Evolutionary conservation across 306 rosid genomes (phyloP).

Genomic region (Cucurbita ficifolia): DNA sequence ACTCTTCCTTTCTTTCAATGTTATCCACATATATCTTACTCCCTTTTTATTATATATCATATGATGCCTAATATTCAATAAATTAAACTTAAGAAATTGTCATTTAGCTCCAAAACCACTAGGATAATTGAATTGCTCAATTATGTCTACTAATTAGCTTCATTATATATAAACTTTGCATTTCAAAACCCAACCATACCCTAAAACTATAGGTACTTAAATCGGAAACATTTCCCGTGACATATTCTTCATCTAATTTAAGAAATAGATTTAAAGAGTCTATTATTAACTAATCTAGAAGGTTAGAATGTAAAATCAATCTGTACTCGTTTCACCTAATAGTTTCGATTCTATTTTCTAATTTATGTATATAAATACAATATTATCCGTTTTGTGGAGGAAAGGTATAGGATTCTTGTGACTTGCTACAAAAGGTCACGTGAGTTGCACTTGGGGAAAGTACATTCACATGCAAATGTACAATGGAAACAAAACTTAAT

Average conservation of each 20-base stretch:
- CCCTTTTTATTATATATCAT: not conserved
- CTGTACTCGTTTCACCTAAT: not conserved
- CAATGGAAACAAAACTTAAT: conserved; percentile 51
- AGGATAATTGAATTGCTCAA: not conserved
- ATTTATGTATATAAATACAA: not conserved
- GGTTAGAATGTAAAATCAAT: not conserved
- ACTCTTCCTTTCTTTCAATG: not conserved
- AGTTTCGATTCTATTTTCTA: not conserved
- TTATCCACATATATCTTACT: too few relatives aligned
- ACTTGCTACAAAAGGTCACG: conserved; percentile 68
- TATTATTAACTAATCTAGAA: not conserved
- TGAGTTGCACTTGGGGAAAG: conserved; percentile 83
- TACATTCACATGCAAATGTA: conserved; percentile 85
- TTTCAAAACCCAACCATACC: not conserved
- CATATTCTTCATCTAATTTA: not conserved
- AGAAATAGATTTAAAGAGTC: not conserved
- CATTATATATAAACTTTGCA: not conserved
- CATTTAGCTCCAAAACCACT: not conserved
- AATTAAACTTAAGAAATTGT: not conserved
- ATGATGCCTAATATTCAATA: not conserved
- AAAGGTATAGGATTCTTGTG: conserved; percentile 36
- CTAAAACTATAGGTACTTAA: not conserved
- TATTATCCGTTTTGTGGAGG: not conserved
- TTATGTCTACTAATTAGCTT: not conserved
- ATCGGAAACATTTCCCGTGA: not conserved